Percentiles rank a stretch among this genome's conserved stretches.
These are phyloP conservation scores for Raffaelea albimanens DNA, from an alignment of 2,329 filamentous ascomycete species.

Conservation along the genomic window DNA sequence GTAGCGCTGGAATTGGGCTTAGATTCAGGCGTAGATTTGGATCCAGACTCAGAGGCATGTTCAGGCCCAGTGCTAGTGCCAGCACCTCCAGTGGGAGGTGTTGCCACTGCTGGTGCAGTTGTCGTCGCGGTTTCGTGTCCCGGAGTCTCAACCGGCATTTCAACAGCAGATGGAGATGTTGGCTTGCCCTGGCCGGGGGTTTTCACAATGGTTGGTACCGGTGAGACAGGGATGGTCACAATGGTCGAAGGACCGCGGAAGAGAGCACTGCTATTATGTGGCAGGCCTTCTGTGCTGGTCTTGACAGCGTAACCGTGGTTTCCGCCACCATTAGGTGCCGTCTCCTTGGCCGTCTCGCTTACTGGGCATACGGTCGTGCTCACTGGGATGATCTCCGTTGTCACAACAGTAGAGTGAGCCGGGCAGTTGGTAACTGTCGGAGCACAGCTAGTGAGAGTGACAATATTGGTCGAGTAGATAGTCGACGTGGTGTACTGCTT, in stretches of 20 bases:
- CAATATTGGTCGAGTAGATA: conserved; percentile 28
- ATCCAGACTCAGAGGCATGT: too few relatives aligned
- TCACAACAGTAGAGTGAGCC: conserved; percentile 1
- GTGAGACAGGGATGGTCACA: too few relatives aligned
- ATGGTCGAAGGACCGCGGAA: too few relatives aligned
- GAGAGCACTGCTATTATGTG: background rate
- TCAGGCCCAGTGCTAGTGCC: too few relatives aligned
- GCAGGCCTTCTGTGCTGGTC: background rate
- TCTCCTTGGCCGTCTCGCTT: background rate
- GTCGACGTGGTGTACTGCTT: conserved; percentile 22
- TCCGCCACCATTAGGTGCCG: too few relatives aligned
- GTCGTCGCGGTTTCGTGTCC: background rate
- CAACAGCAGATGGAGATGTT: background rate
- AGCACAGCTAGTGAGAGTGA: conserved; percentile 16
- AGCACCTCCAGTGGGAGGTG: background rate
- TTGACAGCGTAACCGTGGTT: too few relatives aligned
- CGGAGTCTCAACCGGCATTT: background rate
- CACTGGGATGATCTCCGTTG: background rate
- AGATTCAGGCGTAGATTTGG: too few relatives aligned
- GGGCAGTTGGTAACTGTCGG: conserved; percentile 11
- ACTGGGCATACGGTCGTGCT: background rate
- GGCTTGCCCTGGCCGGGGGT: too few relatives aligned
- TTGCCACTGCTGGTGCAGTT: background rate
- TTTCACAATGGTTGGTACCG: too few relatives aligned
- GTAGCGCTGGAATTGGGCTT: too few relatives aligned